Evolutionary conservation across 2,329 filamentous ascomycete species (phyloP).

Genomic region (Escovopsis sp.): DNA sequence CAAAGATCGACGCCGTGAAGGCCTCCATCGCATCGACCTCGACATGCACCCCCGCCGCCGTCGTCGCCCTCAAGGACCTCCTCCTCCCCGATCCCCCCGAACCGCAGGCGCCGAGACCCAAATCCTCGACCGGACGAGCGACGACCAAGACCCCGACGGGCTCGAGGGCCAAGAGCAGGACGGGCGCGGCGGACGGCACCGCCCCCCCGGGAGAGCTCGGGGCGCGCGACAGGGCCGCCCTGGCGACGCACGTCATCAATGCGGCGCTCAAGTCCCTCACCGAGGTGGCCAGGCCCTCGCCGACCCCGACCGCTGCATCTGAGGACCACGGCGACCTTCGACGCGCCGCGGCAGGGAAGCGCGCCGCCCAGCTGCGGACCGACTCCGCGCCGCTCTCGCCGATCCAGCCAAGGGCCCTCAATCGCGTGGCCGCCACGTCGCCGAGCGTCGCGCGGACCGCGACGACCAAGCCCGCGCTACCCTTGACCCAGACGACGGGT

Average conservation of each 20-base stretch:
- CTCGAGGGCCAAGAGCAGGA: conserved; percentile 12
- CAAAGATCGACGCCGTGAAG: conserved; percentile 36
- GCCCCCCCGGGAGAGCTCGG: conserved; percentile 14
- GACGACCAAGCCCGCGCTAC: conserved; percentile 12
- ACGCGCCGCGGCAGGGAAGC: conserved; percentile 21
- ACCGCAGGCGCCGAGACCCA: conserved; percentile 11
- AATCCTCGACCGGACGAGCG: conserved; percentile 12
- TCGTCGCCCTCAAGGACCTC: conserved; percentile 33
- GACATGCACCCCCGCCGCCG: conserved; percentile 37
- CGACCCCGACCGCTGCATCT: conserved; percentile 10
- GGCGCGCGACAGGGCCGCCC: conserved; percentile 41
- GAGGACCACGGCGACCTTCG: conserved; percentile 11
- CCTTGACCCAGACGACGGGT: conserved; percentile 21
- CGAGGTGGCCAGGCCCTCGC: conserved; percentile 44
- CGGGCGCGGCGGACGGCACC: conserved; percentile 7
- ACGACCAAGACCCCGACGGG: conserved; percentile 12
- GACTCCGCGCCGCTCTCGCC: conserved; percentile 44
- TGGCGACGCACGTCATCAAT: conserved; percentile 64
- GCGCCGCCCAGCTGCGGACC: conserved; percentile 35
- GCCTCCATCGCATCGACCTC: conserved; percentile 35
- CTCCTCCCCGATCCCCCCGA: conserved; percentile 21
- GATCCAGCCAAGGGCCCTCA: conserved; percentile 45
- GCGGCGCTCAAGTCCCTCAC: conserved; percentile 50
- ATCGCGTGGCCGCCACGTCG: conserved; percentile 43
- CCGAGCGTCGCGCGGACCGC: conserved; percentile 24